Conservation (phyloP, 2,329 filamentous ascomycete genomes). For the Penicillium sp. region DNA sequence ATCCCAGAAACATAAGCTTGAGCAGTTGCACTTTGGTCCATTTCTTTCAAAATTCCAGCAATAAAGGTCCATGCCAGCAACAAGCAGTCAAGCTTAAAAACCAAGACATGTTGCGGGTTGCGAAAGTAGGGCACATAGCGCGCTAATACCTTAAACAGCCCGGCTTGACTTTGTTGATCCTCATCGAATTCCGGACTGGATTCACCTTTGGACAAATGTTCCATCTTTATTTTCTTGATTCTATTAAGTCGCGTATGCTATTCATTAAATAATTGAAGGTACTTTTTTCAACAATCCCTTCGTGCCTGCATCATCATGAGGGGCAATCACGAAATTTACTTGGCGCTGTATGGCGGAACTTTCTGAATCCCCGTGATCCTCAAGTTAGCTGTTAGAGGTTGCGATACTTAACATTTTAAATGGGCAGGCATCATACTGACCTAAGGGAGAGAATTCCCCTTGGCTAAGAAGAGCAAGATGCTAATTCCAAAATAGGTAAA, state of each 20-base stretch:
- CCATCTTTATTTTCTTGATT: background rate
- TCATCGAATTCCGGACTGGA: background rate
- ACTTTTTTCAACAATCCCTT: no score
- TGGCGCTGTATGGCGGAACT: no score
- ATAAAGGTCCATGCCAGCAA: conserved; percentile 10
- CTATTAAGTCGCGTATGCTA: background rate
- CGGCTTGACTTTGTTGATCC: background rate
- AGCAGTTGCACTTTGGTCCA: conserved; percentile 6
- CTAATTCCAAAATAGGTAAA: no score
- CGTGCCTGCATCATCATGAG: no score
- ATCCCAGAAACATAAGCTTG: conserved; percentile 12
- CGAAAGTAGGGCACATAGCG: conserved; percentile 5
- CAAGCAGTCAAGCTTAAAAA: conserved; percentile 8
- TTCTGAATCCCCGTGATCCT: no score
- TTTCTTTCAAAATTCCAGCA: conserved; percentile 10
- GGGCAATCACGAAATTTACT: no score
- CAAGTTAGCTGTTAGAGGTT: no score
- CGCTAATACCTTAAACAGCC: background rate
- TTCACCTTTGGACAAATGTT: background rate
- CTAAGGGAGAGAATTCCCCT: no score
- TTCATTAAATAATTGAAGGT: no score
- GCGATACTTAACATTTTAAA: no score
- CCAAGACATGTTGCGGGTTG: conserved; percentile 7
- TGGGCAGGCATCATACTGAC: no score
- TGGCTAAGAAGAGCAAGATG: no score